Base-by-base conservation (phyloP, 768 basidiomycete species). In the Boletus pseudopeckii region DNA sequence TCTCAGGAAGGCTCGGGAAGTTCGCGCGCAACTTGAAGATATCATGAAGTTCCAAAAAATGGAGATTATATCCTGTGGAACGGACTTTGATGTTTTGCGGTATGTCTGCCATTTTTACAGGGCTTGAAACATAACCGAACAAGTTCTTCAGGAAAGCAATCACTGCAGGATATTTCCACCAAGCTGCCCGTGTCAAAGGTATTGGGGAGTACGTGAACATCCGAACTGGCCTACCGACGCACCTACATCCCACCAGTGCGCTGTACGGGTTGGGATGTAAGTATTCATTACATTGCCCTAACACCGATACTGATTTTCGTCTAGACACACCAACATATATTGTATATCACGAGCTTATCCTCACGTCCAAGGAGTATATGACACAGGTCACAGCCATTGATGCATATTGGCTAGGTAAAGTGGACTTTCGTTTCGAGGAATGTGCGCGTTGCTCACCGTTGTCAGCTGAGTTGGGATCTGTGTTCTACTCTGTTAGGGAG, bases 1-100 rank as follows among this genome's bases (percentile, higher is more conserved):
- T 38, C 80, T 99, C 34, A 79, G 96, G 39, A 99, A 99, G 72
- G 90, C 91, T 6, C 81, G 96, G 30, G 97, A 99, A 75, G 97
- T 99, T 36, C 85, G 97, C 30, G 83, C 81, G 3, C 97, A 99
- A 74, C 80, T 99, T 15, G 95, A 98, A 67, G 97, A 99, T 65
- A 98, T 99, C 71, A 98, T 98, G 94, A 96, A 97, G 66, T 90
- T 91, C 71, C 95, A 98, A 73, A 98, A 98, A 76, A 92, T 98
- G 89, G 90, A 90, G 45, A 71, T 92, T 20, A 81, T 92, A 61
- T 92, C 93, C 6, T 87, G 85, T 37, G 96, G 96, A 7, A 98
- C 95, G 0, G 94, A 98, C 67, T 98, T 93, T 72, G 97, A 99
- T 64, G 72, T 95, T 22, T 78, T 98, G 57, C 73, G 85, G 84